A percentile compares a stretch with the other conserved stretches of the same genome.
Conservation (phyloP, 805 yeast genomes). For the Yarrowia alimentaria region DNA sequence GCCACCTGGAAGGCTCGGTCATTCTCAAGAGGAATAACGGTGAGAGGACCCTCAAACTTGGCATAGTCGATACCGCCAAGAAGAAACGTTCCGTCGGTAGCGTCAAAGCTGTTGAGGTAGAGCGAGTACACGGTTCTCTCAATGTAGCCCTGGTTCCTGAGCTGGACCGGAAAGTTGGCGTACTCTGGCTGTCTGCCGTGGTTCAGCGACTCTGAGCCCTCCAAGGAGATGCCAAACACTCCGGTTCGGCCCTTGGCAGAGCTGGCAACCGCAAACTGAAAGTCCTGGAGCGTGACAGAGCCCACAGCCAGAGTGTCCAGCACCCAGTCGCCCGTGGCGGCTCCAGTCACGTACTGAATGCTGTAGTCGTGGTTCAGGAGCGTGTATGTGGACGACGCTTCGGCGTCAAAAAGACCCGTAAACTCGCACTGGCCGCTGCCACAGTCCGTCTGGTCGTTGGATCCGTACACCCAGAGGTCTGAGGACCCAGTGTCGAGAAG, state of each 20-base stretch:
- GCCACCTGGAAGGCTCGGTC: slow-evolving; percentile 26
- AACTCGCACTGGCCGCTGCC: background rate
- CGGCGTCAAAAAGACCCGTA: slow-evolving; percentile 9
- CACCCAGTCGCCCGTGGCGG: slow-evolving; percentile 54
- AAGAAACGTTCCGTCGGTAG: slow-evolving; percentile 40
- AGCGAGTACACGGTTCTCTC: slow-evolving; percentile 45
- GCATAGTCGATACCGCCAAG: slow-evolving; percentile 47
- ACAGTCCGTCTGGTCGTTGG: background rate
- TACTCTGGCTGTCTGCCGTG: slow-evolving; percentile 29
- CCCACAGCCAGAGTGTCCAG: slow-evolving; percentile 56
- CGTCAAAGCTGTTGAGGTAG: slow-evolving; percentile 40
- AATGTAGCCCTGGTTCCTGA: slow-evolving; percentile 42
- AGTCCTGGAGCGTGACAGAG: slow-evolving; percentile 47
- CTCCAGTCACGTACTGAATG: slow-evolving; percentile 40
- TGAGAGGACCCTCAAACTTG: slow-evolving; percentile 41
- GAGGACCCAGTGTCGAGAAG: slow-evolving; percentile 70
- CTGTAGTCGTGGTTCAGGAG: slow-evolving; percentile 30
- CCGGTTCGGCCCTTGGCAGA: slow-evolving; percentile 46
- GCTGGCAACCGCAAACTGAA: slow-evolving; percentile 71
- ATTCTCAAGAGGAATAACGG: slow-evolving; percentile 9
- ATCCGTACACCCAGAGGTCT: slow-evolving; percentile 55
- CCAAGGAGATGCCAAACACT: slow-evolving; percentile 43
- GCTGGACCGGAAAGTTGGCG: slow-evolving; percentile 34
- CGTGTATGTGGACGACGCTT: slow-evolving; percentile 31
- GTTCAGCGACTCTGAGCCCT: slow-evolving; percentile 34